A percentile compares a stretch with the other conserved stretches of the same genome.
Conservation (phyloP, 176 grass and related monocot species). For the Carex kokanica region DNA sequence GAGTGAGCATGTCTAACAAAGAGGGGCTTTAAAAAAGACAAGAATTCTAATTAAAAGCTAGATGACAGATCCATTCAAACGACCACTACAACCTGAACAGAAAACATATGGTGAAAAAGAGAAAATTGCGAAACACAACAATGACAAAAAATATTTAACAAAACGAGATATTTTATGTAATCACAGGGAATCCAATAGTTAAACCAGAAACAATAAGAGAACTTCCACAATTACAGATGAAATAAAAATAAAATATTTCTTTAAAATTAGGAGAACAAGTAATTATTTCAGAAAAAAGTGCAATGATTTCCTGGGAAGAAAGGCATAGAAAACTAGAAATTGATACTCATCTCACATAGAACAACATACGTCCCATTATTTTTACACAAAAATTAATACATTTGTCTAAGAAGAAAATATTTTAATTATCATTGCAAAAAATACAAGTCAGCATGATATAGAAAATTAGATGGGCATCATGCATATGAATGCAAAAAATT, state of each 20-base stretch:
- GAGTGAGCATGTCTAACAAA: neutral
- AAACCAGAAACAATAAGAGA: neutral
- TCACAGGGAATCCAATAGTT: neutral
- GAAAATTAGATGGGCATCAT: neutral
- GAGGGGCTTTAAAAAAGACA: neutral
- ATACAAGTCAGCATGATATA: neutral
- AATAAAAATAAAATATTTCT: neutral
- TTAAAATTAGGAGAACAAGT: neutral
- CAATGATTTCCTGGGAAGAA: neutral
- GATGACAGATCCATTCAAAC: conserved; percentile 1
- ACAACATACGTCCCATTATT: neutral
- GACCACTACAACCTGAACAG: neutral
- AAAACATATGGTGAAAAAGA: neutral
- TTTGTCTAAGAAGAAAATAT: neutral
- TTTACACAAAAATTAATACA: neutral
- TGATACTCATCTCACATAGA: neutral
- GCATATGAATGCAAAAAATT: neutral
- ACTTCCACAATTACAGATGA: neutral
- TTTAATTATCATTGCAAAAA: neutral
- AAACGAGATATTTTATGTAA: neutral
- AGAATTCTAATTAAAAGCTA: neutral
- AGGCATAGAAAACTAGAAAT: neutral
- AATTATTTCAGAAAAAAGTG: neutral
- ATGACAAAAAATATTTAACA: neutral
- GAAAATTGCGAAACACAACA: neutral